Conservation (phyloP, 2,329 filamentous ascomycete species). For the Pseudopyricularia cyperi region DNA sequence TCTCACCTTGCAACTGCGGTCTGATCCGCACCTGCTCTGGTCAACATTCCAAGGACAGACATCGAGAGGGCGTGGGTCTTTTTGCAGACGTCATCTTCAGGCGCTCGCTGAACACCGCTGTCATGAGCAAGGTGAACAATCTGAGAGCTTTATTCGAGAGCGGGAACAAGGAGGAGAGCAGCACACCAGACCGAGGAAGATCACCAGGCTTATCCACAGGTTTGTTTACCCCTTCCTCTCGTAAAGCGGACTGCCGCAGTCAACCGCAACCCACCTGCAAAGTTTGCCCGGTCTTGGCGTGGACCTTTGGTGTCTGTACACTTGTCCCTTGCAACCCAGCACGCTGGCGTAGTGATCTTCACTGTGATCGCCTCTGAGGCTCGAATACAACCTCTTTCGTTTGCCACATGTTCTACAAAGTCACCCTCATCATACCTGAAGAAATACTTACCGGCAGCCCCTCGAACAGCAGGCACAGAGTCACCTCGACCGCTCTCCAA, state of each 20-base stretch:
- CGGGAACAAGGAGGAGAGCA: constrained; percentile 46
- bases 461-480: constrained; percentile 18
- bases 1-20: not conserved
- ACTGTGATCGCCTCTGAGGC: too few relatives aligned
- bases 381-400: not conserved
- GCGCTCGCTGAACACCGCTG: not conserved
- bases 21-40: not conserved
- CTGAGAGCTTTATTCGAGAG: constrained; percentile 67
- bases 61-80: not conserved
- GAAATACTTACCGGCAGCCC: not conserved
- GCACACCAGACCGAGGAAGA: constrained; percentile 56
- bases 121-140: constrained; percentile 58
- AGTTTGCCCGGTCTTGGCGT: not conserved
- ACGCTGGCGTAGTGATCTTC: too few relatives aligned
- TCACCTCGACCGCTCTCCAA: constrained; percentile 58
- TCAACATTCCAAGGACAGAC: not conserved
- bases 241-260: not conserved
- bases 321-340: too few relatives aligned
- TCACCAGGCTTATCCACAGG: constrained; percentile 41
- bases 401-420: not conserved
- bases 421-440: not conserved
- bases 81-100: not conserved
- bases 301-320: not conserved
- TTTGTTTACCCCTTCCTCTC: constrained; percentile 18
- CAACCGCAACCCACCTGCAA: not conserved